Evolutionary conservation across 768 basidiomycete genomes (phyloP).

Genomic region (Lentinula boryana): DNA sequence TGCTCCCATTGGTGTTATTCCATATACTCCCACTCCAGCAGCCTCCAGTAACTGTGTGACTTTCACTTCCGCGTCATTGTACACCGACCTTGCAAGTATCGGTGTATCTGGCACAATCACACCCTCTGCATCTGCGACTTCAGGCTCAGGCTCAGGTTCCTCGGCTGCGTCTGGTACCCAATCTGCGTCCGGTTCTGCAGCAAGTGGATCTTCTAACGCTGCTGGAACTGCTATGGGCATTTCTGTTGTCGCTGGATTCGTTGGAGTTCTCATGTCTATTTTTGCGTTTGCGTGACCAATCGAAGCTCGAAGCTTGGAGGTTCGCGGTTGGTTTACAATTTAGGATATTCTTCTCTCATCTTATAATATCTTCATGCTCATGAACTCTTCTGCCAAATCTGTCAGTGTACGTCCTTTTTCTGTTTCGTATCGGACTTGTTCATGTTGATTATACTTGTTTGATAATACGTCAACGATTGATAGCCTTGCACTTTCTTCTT

Average conservation of each 20-base stretch:
- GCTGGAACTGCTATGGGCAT: constrained; percentile 1
- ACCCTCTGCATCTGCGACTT: not conserved
- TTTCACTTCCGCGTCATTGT: constrained; percentile 12
- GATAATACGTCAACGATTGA: not conserved
- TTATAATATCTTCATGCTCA: not conserved
- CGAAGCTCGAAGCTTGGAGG: too few relatives aligned
- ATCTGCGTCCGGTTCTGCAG: not conserved
- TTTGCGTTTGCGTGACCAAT: not conserved
- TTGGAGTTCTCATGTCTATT: not conserved
- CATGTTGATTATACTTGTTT: not conserved
- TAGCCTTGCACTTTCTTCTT: too few relatives aligned
- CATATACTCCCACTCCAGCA: constrained; percentile 19
- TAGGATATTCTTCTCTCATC: not conserved
- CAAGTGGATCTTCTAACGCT: not conserved
- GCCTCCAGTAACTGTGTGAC: constrained; percentile 16
- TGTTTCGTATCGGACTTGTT: not conserved
- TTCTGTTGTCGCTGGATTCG: constrained; percentile 2
- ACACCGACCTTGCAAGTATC: constrained; percentile 9
- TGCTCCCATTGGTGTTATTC: constrained; percentile 14
- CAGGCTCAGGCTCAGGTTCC: not conserved
- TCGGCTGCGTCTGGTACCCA: not conserved
- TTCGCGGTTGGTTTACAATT: not conserved
- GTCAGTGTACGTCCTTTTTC: not conserved
- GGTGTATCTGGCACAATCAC: not conserved
- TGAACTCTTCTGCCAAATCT: not conserved